Percentiles rank a stretch among this genome's conserved stretches.
Conservation (phyloP, 768 basidiomycete genomes). For the Pleurotus citrinopileatus region DNA sequence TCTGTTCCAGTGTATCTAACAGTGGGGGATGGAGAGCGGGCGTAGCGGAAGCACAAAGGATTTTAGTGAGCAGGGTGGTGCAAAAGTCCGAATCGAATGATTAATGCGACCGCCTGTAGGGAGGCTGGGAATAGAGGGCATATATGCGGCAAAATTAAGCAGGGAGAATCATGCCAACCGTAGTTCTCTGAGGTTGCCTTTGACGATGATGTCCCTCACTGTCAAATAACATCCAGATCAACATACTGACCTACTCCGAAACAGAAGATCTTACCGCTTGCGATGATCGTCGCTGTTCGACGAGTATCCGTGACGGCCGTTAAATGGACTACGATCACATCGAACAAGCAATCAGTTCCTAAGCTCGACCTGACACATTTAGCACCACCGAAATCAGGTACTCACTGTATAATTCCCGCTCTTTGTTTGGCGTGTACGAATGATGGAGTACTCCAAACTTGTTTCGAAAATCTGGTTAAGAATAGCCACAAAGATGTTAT, state of each 20-base stretch:
- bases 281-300: slow-evolving; percentile 70
- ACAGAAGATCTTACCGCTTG: slow-evolving; percentile 49
- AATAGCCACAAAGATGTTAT: slow-evolving; percentile 6
- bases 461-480: slow-evolving; percentile 61
- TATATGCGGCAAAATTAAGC: neutral
- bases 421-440: slow-evolving; percentile 62
- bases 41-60: too few relatives aligned
- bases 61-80: too few relatives aligned
- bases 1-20: neutral
- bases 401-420: slow-evolving; percentile 72
- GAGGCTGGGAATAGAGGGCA: neutral
- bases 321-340: slow-evolving; percentile 54
- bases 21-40: neutral
- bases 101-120: neutral
- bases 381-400: slow-evolving; percentile 8
- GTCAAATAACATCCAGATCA: slow-evolving; percentile 4
- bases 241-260: slow-evolving; percentile 8
- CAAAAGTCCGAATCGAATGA: too few relatives aligned
- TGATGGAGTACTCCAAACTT: slow-evolving; percentile 74
- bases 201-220: slow-evolving; percentile 74
- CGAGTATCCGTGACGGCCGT: slow-evolving; percentile 83
- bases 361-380: neutral
- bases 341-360: slow-evolving; percentile 6
- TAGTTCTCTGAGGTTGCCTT: slow-evolving; percentile 60
- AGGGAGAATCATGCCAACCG: slow-evolving; percentile 39